phyloP scores from a whole-genome alignment of 148 eudicot genomes.

The Suaeda aralocaspica region DNA sequence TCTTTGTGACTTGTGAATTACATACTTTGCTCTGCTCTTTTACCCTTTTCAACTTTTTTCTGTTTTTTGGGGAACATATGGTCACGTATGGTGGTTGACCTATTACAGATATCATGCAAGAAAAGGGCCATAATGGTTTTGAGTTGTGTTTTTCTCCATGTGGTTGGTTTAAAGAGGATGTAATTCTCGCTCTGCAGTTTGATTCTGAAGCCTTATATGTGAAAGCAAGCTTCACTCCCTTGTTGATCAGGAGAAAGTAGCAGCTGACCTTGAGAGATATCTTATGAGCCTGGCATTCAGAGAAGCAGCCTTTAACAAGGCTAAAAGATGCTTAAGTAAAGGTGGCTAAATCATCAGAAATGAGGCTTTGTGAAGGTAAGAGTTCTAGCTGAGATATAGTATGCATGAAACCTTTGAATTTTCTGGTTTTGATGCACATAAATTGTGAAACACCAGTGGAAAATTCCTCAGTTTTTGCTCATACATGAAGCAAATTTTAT shows the following conservation, averaged over 20 bases:
- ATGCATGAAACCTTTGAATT: background rate
- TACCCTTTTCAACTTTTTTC: background rate
- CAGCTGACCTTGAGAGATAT: background rate
- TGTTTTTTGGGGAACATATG: background rate
- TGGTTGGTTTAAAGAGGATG: background rate
- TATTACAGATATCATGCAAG: background rate
- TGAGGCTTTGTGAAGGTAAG: constrained; percentile 12
- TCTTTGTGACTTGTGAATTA: background rate
- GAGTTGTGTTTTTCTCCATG: background rate
- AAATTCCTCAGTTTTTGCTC: background rate
- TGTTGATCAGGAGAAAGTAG: background rate
- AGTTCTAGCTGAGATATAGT: background rate
- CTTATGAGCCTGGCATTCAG: background rate
- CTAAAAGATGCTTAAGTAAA: background rate
- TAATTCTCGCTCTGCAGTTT: background rate
- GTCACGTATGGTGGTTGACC: background rate
- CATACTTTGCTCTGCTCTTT: background rate
- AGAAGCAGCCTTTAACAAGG: background rate
- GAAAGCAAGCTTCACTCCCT: background rate
- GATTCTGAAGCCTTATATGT: background rate
- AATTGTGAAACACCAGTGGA: background rate
- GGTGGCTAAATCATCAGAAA: background rate
- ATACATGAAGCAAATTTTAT: background rate
- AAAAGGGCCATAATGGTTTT: background rate
- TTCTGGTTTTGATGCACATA: background rate